Conservation (phyloP, 305 asterid genomes). For the Solanum chacoense region DNA sequence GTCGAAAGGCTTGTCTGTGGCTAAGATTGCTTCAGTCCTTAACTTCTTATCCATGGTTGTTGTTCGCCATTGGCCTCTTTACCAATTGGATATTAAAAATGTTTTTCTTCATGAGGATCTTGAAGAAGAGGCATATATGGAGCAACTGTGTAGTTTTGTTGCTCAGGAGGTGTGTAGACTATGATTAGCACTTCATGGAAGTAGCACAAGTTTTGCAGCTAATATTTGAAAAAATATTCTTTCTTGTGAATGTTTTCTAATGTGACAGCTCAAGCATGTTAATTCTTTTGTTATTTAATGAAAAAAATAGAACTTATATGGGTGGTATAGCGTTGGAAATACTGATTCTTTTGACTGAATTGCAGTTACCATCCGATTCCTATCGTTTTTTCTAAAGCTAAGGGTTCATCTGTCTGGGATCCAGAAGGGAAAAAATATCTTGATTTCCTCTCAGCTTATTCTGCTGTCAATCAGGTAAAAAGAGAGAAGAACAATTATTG, state of each 20-base stretch:
- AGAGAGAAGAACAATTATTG: neutral
- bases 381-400: constrained; percentile 77
- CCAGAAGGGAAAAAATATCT: constrained; percentile 95
- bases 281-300: neutral
- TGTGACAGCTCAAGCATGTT: neutral
- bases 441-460: constrained; percentile 91
- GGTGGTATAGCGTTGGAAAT: neutral
- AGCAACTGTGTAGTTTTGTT: neutral
- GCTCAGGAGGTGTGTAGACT: neutral
- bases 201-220: neutral
- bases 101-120: neutral
- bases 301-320: neutral
- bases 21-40: neutral
- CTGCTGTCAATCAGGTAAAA: constrained; percentile 91
- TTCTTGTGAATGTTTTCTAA: neutral
- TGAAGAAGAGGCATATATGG: neutral
- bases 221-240: neutral
- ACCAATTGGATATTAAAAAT: neutral
- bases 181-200: neutral
- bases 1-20: neutral
- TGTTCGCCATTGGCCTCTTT: neutral
- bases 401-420: constrained; percentile 77
- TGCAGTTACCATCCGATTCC: constrained; percentile 97
- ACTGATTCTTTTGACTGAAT: constrained; percentile 7
- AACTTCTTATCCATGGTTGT: neutral